Conservation (phyloP, 148 eudicot species). For the Rhododendron griersonianum region DNA sequence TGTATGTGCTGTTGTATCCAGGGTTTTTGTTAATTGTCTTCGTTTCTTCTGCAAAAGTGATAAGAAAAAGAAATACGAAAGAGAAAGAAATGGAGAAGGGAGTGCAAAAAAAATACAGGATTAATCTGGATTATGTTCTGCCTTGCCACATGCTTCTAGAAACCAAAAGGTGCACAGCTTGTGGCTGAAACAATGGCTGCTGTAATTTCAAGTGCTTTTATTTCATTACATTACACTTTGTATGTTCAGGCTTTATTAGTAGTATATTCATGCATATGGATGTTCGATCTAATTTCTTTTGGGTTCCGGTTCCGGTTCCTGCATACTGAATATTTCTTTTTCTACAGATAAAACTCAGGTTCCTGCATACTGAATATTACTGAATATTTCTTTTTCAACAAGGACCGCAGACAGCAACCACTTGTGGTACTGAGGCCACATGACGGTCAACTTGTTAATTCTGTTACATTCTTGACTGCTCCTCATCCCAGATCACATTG, state of each 20-base stretch:
- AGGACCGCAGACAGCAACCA: slow-evolving; percentile 71
- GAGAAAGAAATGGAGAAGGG: too few species aligned
- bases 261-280: neutral
- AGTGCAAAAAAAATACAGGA: too few species aligned
- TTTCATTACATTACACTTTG: neutral
- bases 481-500: slow-evolving; percentile 85
- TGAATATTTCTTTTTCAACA: slow-evolving; percentile 24
- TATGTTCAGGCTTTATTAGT: neutral
- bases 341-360: slow-evolving; percentile 17
- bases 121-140: too few species aligned
- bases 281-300: slow-evolving; percentile 7
- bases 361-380: neutral
- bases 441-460: slow-evolving; percentile 85
- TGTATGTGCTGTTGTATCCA: too few species aligned
- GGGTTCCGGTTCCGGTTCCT: neutral
- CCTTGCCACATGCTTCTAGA: too few species aligned
- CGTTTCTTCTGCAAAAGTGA: too few species aligned
- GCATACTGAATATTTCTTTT: neutral
- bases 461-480: slow-evolving; percentile 77
- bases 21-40: too few species aligned
- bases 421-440: slow-evolving; percentile 83
- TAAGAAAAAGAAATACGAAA: too few species aligned
- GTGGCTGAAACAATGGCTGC: too few species aligned
- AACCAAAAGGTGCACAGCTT: too few species aligned
- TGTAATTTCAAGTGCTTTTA: neutral